A percentile compares a stretch with the other conserved stretches of the same genome.
phyloP scores from a whole-genome alignment of 768 basidiomycete species.

The Trametes cingulata region DNA sequence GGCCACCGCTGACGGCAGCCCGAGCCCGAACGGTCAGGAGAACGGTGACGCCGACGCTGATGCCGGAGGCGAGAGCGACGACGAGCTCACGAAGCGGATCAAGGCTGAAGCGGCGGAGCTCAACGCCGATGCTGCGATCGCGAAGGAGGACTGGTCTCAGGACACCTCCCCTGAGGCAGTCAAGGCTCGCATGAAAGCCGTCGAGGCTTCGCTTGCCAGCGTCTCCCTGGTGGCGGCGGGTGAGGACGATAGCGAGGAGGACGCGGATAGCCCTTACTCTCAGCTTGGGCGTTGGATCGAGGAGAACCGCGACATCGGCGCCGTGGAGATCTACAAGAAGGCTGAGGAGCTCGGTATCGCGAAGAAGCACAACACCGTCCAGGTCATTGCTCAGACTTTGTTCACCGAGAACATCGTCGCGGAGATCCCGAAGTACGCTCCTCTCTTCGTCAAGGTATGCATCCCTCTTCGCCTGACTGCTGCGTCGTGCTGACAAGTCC shows the following conservation, averaged over 20 bases:
- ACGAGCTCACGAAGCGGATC: conserved; percentile 87
- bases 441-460: conserved; percentile 74
- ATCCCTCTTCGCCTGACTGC: neutral
- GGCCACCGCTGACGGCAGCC: conserved; percentile 48
- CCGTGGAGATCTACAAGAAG: conserved; percentile 81
- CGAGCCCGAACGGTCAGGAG: conserved; percentile 40
- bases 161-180: conserved; percentile 91
- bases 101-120: conserved; percentile 85
- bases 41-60: conserved; percentile 43
- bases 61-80: conserved; percentile 73
- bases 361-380: conserved; percentile 90
- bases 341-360: conserved; percentile 89
- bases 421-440: conserved; percentile 64
- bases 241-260: conserved; percentile 90
- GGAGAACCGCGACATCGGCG: conserved; percentile 60
- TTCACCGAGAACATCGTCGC: conserved; percentile 72
- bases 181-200: conserved; percentile 72
- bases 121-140: conserved; percentile 58
- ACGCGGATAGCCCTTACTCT: conserved; percentile 81
- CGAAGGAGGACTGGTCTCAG: conserved; percentile 85
- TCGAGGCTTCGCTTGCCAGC: conserved; percentile 60
- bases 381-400: conserved; percentile 79
- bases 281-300: conserved; percentile 84
- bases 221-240: conserved; percentile 53
- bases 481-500: neutral